Base-by-base conservation (phyloP, 148 eudicot genomes). In the Silene conica region DNA sequence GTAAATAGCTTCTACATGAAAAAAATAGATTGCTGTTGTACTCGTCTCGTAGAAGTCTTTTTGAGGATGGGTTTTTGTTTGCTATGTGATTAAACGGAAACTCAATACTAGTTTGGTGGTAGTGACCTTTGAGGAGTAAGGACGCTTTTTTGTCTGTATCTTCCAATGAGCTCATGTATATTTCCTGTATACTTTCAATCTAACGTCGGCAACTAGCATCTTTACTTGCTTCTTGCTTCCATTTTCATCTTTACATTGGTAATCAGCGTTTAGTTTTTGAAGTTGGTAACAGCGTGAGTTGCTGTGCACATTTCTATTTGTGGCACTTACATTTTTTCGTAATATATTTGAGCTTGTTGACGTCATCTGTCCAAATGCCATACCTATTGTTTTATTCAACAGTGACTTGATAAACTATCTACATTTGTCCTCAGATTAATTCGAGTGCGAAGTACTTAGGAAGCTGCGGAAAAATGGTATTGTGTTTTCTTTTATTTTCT, bases 391-490 rank as follows among this genome's bases (percentile, higher is more conserved):
- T 22, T 12, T 7, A 13, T 45, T 69, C 22, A 6, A 15, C 45
- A 60, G 8, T 60, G 48, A 23, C 19, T 56, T 59, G 23, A 46
- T 5, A 22, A 26, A 56, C 6, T 46, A 8, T 58, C 26, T 57
- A 1, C 9, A 12, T 6, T 41, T 28, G 68, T 55, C 31, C 46
- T n/a, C 69, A 48, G 67, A 69, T 13, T 62, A 46, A 6, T 60
- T 13, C 20, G 68, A 22, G 59, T 12, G 14, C 18, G 19, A 23
- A 69, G 31, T 62, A 16, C 66, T 18, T 15, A 22, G 43, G 69
- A 69, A 69, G 50, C 73, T 69, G 61, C 55, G n/a, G 26, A 59
- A 69, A 76, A 69, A 76, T 76, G 79, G 79, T 76, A 76, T 28
- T 48, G 4, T 25, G 6, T 28, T 25, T 38, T 26, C 2, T 26